Base-by-base conservation (phyloP, 495 filamentous ascomycete genomes). In the Aspergillus sclerotiicarbonarius region DNA sequence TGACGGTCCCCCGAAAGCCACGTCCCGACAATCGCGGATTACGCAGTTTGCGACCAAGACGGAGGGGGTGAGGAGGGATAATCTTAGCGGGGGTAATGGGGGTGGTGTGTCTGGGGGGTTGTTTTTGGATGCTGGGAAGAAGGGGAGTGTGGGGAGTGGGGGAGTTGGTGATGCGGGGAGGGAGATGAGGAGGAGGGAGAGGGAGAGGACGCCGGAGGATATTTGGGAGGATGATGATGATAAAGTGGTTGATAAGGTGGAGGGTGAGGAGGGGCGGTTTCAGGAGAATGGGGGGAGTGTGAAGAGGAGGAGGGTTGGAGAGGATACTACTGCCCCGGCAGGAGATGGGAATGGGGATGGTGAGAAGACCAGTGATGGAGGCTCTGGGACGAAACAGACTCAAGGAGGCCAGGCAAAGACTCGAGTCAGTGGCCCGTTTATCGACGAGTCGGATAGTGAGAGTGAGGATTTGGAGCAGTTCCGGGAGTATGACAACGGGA, bases 381-480 rank as follows among this genome's bases (percentile, higher is more conserved):
- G n/a, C 16, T 43, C 18, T 60, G 52, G 49, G 7, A 54, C 33
- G 8, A 53, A 12, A 18, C 39, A 21, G 19, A 39, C 43, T 13
- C n/a, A n/a, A n/a, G n/a, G n/a, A n/a, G n/a, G n/a, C n/a, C n/a
- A 65, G 53, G 51, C 33, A 15, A 25, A 41, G 37, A 51, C 60
- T 62, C 53, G 60, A 39, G 13, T 62, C 21, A 76, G 63, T 56
- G 81, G 80, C 5, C 87, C 85, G 0, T 90, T 90, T 53, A 68
- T 87, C 45, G 82, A 88, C 46, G 83, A 88, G 51, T 89, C 87
- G 0, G 87, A 90, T 61, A 85, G 81, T 53, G 86, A 87, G 63
- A 78, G 83, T 21, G 78, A 83, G 20, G 83, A 86, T 31, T 44
- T 76, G 59, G 62, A 65, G 19, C 58, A 44, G 18, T 70, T 65